These are phyloP conservation scores for Amaranthus palmeri DNA, from an alignment of 148 eudicot species.

Conservation along the genomic window DNA sequence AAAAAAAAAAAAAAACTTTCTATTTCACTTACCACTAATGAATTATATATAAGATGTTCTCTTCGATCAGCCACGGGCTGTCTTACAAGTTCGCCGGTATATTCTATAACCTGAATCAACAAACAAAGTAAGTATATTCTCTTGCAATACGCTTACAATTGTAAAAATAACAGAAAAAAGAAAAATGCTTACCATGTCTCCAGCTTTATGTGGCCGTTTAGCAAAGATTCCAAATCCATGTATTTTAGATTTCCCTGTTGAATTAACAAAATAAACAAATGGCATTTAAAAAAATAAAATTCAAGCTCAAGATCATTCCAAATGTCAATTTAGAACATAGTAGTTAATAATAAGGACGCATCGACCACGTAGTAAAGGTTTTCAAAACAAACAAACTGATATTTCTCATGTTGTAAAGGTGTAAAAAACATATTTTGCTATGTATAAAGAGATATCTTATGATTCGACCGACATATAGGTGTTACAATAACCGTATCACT, in stretches of 20 bases:
- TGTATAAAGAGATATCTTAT: no score
- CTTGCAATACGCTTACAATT: neutral
- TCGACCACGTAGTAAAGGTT: no score
- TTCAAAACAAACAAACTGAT: no score
- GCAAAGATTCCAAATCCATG: slow-evolving; percentile 97
- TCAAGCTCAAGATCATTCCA: neutral
- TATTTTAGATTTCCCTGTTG: slow-evolving; percentile 82
- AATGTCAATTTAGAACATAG: no score
- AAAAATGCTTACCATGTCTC: slow-evolving; percentile 70
- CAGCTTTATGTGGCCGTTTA: slow-evolving; percentile 83
- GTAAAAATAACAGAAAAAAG: neutral
- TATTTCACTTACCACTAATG: slow-evolving; percentile 69
- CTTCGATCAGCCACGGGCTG: slow-evolving; percentile 89
- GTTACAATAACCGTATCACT: no score
- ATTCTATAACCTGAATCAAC: slow-evolving; percentile 72
- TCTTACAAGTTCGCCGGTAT: slow-evolving; percentile 90
- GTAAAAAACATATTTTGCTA: no score
- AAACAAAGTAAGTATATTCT: slow-evolving; percentile 4
- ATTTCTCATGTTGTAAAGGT: no score
- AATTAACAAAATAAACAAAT: slow-evolving; percentile 4
- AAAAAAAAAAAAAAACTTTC: neutral
- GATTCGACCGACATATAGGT: no score
- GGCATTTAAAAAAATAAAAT: slow-evolving; percentile 2
- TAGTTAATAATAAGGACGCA: no score
- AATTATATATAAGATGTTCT: slow-evolving; percentile 82